A percentile compares a stretch with the other conserved stretches of the same genome.
phyloP scores from a whole-genome alignment of 1,139 yeast genomes.

The Kodamaea sp. region DNA sequence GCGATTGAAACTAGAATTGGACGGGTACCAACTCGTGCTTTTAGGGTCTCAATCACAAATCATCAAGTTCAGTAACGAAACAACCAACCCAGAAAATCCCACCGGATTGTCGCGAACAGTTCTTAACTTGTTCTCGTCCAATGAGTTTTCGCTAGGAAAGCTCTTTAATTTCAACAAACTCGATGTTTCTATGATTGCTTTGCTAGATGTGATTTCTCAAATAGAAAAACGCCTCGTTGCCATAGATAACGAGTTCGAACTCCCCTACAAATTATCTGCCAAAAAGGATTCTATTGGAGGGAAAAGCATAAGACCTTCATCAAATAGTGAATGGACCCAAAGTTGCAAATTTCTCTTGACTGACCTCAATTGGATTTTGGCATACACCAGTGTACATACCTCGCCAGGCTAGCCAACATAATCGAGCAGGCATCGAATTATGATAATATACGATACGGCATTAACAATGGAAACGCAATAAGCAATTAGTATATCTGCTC shows the following conservation, averaged over 20 bases:
- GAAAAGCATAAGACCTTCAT: constrained; percentile 67
- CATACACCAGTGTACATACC: constrained; percentile 42
- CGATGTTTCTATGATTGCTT: constrained; percentile 76
- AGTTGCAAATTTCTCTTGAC: constrained; percentile 84
- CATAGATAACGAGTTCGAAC: constrained; percentile 57
- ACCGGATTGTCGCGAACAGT: constrained; percentile 20
- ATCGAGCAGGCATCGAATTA: no score
- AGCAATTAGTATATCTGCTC: no score
- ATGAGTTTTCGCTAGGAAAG: constrained; percentile 69
- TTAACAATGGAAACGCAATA: no score
- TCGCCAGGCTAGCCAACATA: no score
- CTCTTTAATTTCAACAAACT: constrained; percentile 68
- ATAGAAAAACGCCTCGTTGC: constrained; percentile 51
- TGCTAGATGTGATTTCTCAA: constrained; percentile 62
- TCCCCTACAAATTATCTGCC: constrained; percentile 59
- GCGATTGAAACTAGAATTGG: constrained; percentile 55
- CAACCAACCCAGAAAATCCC: constrained; percentile 1
- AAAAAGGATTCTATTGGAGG: constrained; percentile 73
- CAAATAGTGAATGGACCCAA: constrained; percentile 85
- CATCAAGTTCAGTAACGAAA: constrained; percentile 44
- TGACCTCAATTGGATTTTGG: constrained; percentile 58
- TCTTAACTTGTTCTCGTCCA: constrained; percentile 58
- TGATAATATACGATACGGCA: no score
- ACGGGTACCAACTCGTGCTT: constrained; percentile 69
- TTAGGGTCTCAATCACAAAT: constrained; percentile 84